Conservation (phyloP, 306 rosid species). For the Castanospermum australe region DNA sequence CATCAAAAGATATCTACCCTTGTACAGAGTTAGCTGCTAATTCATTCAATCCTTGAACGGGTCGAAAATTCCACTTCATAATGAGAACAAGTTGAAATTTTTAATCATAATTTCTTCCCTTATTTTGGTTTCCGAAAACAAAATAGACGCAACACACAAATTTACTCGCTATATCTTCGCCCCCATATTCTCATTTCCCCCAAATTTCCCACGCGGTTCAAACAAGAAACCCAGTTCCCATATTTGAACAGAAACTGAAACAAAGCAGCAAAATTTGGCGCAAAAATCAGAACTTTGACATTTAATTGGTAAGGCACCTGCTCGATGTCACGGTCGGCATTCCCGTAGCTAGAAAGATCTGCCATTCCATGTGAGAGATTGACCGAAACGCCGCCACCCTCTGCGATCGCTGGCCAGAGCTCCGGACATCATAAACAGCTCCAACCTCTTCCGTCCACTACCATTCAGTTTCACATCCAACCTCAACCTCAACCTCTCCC, state of each 20-base stretch:
- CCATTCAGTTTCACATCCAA: slow-evolving; percentile 57
- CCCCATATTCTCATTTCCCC: neutral
- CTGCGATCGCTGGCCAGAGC: slow-evolving; percentile 75
- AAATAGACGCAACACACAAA: neutral
- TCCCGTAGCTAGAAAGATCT: slow-evolving; percentile 92
- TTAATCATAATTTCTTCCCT: slow-evolving; percentile 12
- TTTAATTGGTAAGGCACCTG: slow-evolving; percentile 50
- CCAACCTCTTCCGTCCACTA: slow-evolving; percentile 47
- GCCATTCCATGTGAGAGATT: slow-evolving; percentile 99
- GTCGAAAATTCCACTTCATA: neutral
- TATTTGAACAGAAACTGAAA: slow-evolving; percentile 16
- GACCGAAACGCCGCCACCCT: slow-evolving; percentile 93
- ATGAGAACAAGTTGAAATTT: neutral
- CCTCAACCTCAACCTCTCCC: slow-evolving; percentile 32
- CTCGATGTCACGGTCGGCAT: slow-evolving; percentile 94
- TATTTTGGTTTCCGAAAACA: neutral
- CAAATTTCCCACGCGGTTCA: slow-evolving; percentile 22
- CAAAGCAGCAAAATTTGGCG: slow-evolving; percentile 13
- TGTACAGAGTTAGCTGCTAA: neutral
- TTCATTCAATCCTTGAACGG: slow-evolving; percentile 17
- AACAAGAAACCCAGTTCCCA: slow-evolving; percentile 3
- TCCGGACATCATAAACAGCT: slow-evolving; percentile 89
- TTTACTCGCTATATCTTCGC: slow-evolving; percentile 6
- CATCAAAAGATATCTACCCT: neutral
- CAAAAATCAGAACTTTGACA: slow-evolving; percentile 11